Evolutionary conservation across 1,284 basidiomycete genomes (phyloP).

Genomic region (Trichosporon sp.): DNA sequence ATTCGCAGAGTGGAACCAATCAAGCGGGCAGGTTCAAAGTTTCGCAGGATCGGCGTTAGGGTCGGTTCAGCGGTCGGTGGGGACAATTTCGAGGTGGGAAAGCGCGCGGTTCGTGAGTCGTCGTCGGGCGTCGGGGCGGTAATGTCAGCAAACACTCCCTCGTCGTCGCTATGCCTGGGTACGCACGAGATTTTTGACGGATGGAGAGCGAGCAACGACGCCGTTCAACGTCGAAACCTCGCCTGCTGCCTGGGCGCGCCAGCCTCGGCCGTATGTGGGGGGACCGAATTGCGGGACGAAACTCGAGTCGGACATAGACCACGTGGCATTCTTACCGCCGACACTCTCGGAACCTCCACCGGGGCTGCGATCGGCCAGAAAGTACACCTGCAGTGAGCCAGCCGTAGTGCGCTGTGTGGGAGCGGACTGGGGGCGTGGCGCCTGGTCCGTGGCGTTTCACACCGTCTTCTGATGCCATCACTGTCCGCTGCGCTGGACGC

Average conservation of each 20-base stretch:
- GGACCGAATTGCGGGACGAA: not conserved
- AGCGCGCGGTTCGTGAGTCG: not conserved
- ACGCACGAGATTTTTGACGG: slow-evolving; percentile 19
- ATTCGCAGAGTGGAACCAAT: not conserved
- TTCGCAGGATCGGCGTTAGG: not conserved
- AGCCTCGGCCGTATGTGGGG: not conserved
- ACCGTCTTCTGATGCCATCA: not conserved
- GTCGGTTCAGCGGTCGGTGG: not conserved
- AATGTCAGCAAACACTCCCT: not conserved
- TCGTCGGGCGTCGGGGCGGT: not conserved
- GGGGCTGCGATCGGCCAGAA: not conserved
- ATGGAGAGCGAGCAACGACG: slow-evolving; percentile 11
- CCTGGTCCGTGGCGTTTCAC: not conserved
- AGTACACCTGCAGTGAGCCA: not conserved
- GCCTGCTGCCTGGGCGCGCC: not conserved
- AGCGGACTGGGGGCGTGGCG: not conserved
- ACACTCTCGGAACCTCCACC: not conserved
- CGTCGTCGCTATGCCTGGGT: slow-evolving; percentile 1
- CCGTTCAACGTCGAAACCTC: slow-evolving; percentile 4
- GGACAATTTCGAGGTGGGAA: not conserved
- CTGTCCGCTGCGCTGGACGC: not conserved
- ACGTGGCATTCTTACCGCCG: not conserved
- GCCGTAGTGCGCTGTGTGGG: not conserved
- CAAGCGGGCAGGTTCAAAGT: not conserved
- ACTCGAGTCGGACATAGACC: not conserved